Percentiles rank a stretch among this genome's conserved stretches.
These are phyloP conservation scores for Austropuccinia psidii DNA, from an alignment of 1,284 basidiomycete species.

Conservation along the genomic window DNA sequence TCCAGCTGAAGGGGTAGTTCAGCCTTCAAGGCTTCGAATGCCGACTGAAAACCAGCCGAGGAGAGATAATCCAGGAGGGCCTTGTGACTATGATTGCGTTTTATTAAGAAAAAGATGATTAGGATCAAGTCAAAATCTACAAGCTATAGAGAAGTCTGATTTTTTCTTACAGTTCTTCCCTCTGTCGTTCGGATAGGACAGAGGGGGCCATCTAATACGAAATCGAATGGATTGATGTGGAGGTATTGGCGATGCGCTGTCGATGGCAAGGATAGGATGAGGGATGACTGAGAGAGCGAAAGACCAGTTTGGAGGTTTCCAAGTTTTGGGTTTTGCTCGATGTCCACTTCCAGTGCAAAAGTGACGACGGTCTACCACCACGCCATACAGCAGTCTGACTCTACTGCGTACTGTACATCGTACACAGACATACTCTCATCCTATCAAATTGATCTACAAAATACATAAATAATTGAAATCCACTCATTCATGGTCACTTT, in stretches of 20 bases:
- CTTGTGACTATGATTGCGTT: constrained; percentile 62
- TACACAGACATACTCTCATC: too few relatives aligned
- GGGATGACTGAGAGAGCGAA: too few relatives aligned
- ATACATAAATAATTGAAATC: too few relatives aligned
- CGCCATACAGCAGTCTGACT: too few relatives aligned
- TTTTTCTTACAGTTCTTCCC: constrained; percentile 65
- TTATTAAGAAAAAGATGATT: background rate
- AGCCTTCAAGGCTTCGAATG: constrained; percentile 59
- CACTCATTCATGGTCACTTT: too few relatives aligned
- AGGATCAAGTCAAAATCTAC: background rate
- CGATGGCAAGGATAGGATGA: background rate
- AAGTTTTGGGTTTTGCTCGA: background rate
- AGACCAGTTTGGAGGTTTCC: too few relatives aligned
- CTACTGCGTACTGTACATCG: too few relatives aligned
- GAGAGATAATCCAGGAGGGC: constrained; percentile 76
- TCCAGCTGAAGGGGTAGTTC: constrained; percentile 53
- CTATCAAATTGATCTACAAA: too few relatives aligned
- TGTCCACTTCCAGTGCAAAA: background rate
- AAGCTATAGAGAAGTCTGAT: background rate
- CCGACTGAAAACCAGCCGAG: constrained; percentile 57
- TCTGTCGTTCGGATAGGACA: constrained; percentile 64
- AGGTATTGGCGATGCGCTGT: background rate
- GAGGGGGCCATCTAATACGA: constrained; percentile 11
- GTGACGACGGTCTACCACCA: too few relatives aligned
- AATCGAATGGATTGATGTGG: too few relatives aligned